Evolutionary conservation across 768 basidiomycete species (phyloP), one percentile per base, ranked within the genome.

Genomic region (Cyathus striatus): DNA sequence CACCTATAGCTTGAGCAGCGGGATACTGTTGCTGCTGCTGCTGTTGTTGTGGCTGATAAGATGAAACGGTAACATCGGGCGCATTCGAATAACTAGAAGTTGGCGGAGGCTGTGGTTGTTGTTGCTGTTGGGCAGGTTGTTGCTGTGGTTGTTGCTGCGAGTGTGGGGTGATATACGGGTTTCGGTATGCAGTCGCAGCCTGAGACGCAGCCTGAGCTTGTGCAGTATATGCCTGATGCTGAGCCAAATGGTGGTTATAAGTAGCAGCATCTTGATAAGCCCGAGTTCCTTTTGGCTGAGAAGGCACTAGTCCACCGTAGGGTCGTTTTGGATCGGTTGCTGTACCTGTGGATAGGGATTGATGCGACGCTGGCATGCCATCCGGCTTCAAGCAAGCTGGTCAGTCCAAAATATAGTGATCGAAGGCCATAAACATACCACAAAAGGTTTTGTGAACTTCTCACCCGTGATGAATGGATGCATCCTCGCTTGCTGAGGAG

Each of bases 391-490:
- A 41, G 40, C 17, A 38, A 17, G 18, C 44, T 20, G 25, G 20
- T 38, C 45, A 10, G 41, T 32, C 41, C 36, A 36, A 39, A 6
- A 30, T 26, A 42, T 45, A 48, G 41, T 34, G 41, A 47, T 16
- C n/a, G n/a, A 20, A 32, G 26, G 33, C 7, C 14, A 13, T 16
- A 35, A 25, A 68, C 83, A 58, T 65, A 88, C 90, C 59, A 80
- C 75, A 64, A 86, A 92, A 5, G 90, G 85, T 56, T 88, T 90
- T 5, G 81, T 83, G 58, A 86, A 96, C 59, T 93, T 94, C 65
- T 98, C 96, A 40, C 95, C 95, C 4, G 93, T 96, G 53, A 99
- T 96, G 66, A 98, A 99, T 2, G 96, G 96, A 62, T 99, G 96
- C 56, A 88, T 68, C 39, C 86, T 76, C 27, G 96, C 96, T 64